Percentiles rank a stretch among this genome's conserved stretches.
Evolutionary conservation across 2,329 filamentous ascomycete species (phyloP).

Genomic region (Sarocladium oryzae): DNA sequence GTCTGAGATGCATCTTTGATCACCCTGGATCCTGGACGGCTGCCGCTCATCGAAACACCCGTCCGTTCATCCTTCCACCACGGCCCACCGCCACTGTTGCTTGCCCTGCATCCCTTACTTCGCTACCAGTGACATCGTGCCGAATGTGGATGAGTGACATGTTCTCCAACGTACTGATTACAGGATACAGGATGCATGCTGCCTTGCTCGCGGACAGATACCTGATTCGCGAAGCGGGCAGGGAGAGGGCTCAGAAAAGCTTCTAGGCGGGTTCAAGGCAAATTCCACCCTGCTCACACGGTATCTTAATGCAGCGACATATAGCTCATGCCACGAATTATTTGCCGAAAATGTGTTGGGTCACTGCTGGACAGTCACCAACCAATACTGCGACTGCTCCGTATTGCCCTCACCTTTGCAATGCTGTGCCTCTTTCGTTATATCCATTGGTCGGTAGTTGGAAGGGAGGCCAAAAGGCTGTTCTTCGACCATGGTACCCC

Average conservation of each 20-base stretch:
- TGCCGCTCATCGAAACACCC: background rate
- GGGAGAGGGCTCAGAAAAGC: background rate
- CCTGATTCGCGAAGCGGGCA: background rate
- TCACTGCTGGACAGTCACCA: background rate
- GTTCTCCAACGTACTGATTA: no score
- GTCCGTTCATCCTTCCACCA: background rate
- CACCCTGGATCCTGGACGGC: constrained; percentile 1
- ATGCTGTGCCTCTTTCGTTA: no score
- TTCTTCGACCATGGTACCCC: background rate
- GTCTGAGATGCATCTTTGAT: background rate
- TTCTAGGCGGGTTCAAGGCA: background rate
- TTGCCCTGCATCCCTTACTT: background rate
- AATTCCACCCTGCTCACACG: background rate
- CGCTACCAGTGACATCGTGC: background rate
- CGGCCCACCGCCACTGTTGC: no score
- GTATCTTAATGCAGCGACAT: background rate
- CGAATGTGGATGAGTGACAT: background rate
- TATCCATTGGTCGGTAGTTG: no score
- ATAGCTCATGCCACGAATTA: background rate
- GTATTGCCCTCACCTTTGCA: no score
- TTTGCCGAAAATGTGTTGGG: background rate
- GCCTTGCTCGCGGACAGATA: no score
- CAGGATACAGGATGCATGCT: no score
- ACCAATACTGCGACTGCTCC: no score
- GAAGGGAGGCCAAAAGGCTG: no score